phyloP scores from a whole-genome alignment of 345 rosid species.

The Cardamine resedifolia region DNA sequence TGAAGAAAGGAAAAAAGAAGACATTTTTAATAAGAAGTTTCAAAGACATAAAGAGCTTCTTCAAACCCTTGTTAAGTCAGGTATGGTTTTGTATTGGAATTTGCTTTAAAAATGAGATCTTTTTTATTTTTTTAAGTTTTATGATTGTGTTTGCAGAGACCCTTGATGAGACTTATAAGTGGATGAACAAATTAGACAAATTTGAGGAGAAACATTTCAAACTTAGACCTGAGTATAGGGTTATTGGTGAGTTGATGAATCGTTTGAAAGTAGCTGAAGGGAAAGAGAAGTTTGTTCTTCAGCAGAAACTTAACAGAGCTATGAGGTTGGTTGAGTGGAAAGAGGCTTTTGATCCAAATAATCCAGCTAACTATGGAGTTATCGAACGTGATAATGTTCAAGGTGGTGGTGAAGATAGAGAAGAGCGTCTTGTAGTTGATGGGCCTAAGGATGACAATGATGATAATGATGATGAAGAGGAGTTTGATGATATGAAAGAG shows the following conservation, averaged over 20 bases:
- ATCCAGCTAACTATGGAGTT: slow-evolving; percentile 75
- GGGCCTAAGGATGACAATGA: slow-evolving; percentile 31
- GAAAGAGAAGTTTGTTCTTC: slow-evolving; percentile 82
- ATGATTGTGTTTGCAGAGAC: slow-evolving; percentile 51
- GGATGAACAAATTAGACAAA: slow-evolving; percentile 76
- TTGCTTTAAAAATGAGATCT: not conserved
- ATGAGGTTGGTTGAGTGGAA: slow-evolving; percentile 84
- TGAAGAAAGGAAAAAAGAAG: slow-evolving; percentile 38
- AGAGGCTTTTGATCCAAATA: slow-evolving; percentile 87
- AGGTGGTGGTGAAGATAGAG: slow-evolving; percentile 45
- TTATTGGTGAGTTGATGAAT: slow-evolving; percentile 89
- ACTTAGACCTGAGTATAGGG: slow-evolving; percentile 74
- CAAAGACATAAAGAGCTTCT: slow-evolving; percentile 67
- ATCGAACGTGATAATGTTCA: slow-evolving; percentile 51
- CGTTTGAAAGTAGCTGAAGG: slow-evolving; percentile 81
- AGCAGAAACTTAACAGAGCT: slow-evolving; percentile 83
- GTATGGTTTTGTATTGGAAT: slow-evolving; percentile 32
- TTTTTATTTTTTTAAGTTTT: not conserved
- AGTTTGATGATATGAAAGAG: slow-evolving; percentile 96
- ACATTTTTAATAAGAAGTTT: slow-evolving; percentile 54
- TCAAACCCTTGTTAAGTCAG: slow-evolving; percentile 49
- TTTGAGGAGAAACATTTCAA: slow-evolving; percentile 81
- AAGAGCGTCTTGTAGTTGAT: slow-evolving; percentile 35
- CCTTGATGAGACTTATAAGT: slow-evolving; percentile 68
- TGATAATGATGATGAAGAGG: slow-evolving; percentile 60